A percentile compares a stretch with the other conserved stretches of the same genome.
Evolutionary conservation across 768 basidiomycete species (phyloP).

Genomic region (Pilatotrama ljubarskyi): DNA sequence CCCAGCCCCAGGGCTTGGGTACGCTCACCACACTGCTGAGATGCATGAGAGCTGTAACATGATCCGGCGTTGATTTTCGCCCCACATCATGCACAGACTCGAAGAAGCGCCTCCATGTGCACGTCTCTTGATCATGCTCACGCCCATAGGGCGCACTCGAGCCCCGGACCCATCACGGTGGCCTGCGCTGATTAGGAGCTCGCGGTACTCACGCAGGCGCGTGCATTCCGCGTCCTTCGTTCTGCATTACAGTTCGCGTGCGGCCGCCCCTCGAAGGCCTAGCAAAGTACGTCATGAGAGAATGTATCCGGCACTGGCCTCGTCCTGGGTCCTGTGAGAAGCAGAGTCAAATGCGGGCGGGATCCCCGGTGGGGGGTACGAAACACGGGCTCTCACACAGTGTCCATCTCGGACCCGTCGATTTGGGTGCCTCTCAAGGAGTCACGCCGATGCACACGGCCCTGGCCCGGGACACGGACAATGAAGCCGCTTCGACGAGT

Average conservation of each 20-base stretch:
- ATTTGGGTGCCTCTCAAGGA: not conserved
- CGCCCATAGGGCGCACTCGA: not conserved
- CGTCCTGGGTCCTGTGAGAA: slow-evolving; percentile 5
- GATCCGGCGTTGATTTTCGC: slow-evolving; percentile 10
- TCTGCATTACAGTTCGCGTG: not conserved
- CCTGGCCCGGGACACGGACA: not conserved
- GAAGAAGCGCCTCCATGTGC: not conserved
- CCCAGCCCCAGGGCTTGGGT: not conserved
- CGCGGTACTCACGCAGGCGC: not conserved
- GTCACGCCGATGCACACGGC: not conserved
- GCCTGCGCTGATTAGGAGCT: slow-evolving; percentile 1
- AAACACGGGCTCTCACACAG: not conserved
- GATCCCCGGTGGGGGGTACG: not conserved
- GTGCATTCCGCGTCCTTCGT: not conserved
- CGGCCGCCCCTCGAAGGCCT: not conserved
- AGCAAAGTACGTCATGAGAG: slow-evolving; percentile 11
- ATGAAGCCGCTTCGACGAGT: not conserved
- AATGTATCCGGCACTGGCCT: not conserved
- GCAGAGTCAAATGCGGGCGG: not conserved
- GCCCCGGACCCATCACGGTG: not conserved
- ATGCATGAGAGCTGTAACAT: slow-evolving; percentile 4
- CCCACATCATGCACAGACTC: slow-evolving; percentile 11
- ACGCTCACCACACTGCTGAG: not conserved
- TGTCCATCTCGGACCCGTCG: not conserved
- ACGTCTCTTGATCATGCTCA: not conserved